Percentiles rank a stretch among this genome's conserved stretches.
Evolutionary conservation across 116 monocot genomes (phyloP).

Genomic region (Phalaenopsis hybrid): DNA sequence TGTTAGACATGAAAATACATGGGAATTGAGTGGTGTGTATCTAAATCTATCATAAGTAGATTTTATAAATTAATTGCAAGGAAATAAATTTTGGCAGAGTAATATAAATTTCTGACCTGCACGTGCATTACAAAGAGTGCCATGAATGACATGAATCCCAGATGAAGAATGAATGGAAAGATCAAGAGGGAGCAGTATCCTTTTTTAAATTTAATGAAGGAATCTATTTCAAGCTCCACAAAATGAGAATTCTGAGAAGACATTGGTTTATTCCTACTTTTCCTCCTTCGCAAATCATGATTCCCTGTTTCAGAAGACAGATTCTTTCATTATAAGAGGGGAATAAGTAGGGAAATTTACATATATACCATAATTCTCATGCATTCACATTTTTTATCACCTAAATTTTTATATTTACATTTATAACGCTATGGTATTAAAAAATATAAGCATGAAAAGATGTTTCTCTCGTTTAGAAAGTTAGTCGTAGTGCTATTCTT

Average conservation of each 20-base stretch:
- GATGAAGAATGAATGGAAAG: conserved; percentile 74
- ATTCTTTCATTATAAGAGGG: neutral
- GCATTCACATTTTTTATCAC: no score
- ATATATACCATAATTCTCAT: no score
- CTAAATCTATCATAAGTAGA: no score
- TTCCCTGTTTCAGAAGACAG: conserved; percentile 26
- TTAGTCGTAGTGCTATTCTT: no score
- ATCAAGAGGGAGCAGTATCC: conserved; percentile 39
- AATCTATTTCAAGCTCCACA: conserved; percentile 7
- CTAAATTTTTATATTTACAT: no score
- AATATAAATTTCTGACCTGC: conserved; percentile 38
- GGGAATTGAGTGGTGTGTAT: no score
- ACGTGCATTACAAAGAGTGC: conserved; percentile 82
- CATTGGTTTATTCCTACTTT: conserved; percentile 18
- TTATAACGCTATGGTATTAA: no score
- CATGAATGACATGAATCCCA: conserved; percentile 54
- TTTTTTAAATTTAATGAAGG: conserved; percentile 14
- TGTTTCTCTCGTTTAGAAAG: neutral
- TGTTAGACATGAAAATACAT: no score
- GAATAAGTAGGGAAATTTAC: neutral
- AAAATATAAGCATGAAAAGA: no score
- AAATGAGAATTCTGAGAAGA: conserved; percentile 1
- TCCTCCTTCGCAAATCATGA: conserved; percentile 24
- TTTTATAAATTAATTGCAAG: neutral
- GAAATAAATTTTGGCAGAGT: neutral